Percentiles rank a stretch among this genome's conserved stretches.
Evolutionary conservation across 2,329 filamentous ascomycete species (phyloP).

Genomic region (Penicillium nordicum): DNA sequence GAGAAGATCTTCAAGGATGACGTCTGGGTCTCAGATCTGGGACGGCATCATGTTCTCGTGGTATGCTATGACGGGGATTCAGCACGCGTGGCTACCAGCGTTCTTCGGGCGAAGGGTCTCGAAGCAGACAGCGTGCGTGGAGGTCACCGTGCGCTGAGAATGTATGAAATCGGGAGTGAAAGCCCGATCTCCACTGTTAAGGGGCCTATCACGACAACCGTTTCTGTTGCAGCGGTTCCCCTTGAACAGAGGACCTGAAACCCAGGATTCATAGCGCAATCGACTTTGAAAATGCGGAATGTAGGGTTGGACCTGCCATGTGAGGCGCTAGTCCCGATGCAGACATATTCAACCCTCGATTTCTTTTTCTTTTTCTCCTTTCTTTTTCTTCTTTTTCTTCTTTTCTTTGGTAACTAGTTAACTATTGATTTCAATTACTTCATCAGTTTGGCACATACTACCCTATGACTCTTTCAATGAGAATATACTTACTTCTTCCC

Average conservation of each 20-base stretch:
- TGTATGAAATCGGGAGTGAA: constrained; percentile 28
- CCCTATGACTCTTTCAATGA: constrained; percentile 3
- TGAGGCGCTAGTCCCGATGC: constrained; percentile 16
- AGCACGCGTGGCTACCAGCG: constrained; percentile 53
- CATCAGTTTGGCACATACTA: constrained; percentile 5
- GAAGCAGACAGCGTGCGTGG: constrained; percentile 48
- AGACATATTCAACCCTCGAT: not conserved
- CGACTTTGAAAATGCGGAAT: constrained; percentile 7
- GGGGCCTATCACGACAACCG: constrained; percentile 11
- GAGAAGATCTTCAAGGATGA: constrained; percentile 42
- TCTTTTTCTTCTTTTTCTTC: not conserved
- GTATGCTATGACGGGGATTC: constrained; percentile 56
- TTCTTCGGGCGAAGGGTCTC: constrained; percentile 51
- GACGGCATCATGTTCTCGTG: constrained; percentile 42
- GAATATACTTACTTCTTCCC: not conserved
- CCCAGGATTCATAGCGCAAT: not conserved
- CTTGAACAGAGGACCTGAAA: constrained; percentile 12
- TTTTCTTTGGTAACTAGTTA: not conserved
- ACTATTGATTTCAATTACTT: not conserved
- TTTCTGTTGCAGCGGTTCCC: constrained; percentile 19
- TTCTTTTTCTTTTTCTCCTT: not conserved
- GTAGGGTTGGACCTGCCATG: constrained; percentile 15
- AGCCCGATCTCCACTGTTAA: not conserved
- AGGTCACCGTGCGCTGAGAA: constrained; percentile 34
- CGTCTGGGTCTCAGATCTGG: constrained; percentile 19